Base-by-base conservation (phyloP, 1,139 yeast species). In the Blastobotrys persicus region DNA sequence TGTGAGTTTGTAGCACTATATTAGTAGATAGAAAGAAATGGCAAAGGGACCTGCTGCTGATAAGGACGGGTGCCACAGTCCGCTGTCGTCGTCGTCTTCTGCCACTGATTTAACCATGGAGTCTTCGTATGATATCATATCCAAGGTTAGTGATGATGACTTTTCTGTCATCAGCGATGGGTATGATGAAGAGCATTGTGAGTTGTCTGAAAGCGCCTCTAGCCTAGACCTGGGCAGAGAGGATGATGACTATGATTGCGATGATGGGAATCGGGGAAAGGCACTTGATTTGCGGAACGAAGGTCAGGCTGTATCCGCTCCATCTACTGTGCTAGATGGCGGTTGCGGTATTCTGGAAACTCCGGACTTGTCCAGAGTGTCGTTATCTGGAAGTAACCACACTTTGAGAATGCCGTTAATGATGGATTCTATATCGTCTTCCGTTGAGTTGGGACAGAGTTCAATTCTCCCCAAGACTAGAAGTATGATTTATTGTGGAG, bases 371-470 rank as follows among this genome's bases (percentile, higher is more conserved):
- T 52, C 57, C 39, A 41, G 49, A 28, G 43, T 53, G 23, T 53
- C 56, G 12, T 37, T 51, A 42, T 43, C 50, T 9, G 51, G 51
- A 37, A 51, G 55, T 45, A 53, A 51, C 45, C 49, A 55, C 7
- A 55, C 57, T 14, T 42, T 55, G 48, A 46, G 39, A 42, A 55
- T 55, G 56, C 57, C 57, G 2, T 31, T 42, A 41, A 45, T 50
- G 11, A 45, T 50, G 11, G 53, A 44, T 14, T 45, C 51, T 7
- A 7, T 28, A 18, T 37, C 41, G 4, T 37, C 19, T 23, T 23
- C 28, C 28, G 5, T 23, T 23, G 5, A 9, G 5, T 5, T 23
- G 28, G 28, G 28, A 9, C n/a, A n/a, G n/a, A n/a, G n/a, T n/a
- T n/a, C n/a, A n/a, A n/a, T n/a, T n/a, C n/a, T n/a, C n/a, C n/a